A percentile compares a stretch with the other conserved stretches of the same genome.
phyloP scores from a whole-genome alignment of 1,284 basidiomycete genomes.

The Papiliotrema fonsecae region DNA sequence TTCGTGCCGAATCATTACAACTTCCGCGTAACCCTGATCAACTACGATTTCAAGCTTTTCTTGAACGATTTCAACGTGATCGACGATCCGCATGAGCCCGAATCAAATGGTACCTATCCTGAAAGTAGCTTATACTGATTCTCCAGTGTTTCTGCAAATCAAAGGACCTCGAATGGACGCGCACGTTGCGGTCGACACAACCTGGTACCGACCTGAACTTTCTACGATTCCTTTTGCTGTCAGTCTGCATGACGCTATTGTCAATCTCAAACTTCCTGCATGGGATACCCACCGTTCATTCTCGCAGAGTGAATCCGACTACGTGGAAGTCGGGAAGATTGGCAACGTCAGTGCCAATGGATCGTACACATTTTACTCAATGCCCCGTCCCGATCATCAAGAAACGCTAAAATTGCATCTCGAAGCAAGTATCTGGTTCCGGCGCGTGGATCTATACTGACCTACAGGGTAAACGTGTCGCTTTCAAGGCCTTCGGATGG shows the following conservation, averaged over 20 bases:
- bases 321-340: constrained; percentile 58
- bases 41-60: constrained; percentile 74
- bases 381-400: constrained; percentile 62
- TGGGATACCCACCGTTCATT: constrained; percentile 86
- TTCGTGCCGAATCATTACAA: constrained; percentile 78
- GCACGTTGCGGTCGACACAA: constrained; percentile 60
- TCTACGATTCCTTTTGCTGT: constrained; percentile 64
- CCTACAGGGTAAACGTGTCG: constrained; percentile 50
- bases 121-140: neutral
- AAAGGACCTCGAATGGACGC: constrained; percentile 58
- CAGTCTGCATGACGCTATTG: constrained; percentile 56
- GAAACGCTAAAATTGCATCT: constrained; percentile 72
- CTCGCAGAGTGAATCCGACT: constrained; percentile 43
- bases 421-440: constrained; percentile 51
- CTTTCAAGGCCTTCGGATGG: constrained; percentile 76
- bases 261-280: constrained; percentile 66
- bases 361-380: constrained; percentile 68
- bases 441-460: constrained; percentile 7
- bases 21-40: constrained; percentile 64
- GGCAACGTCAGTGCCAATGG: constrained; percentile 59
- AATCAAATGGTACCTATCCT: constrained; percentile 64
- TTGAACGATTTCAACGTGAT: constrained; percentile 94
- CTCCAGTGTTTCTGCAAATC: constrained; percentile 64
- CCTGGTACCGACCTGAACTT: constrained; percentile 66
- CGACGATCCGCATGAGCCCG: constrained; percentile 69